Conservation (phyloP, 2,329 filamentous ascomycete species). For the Scytalidium lignicola region DNA sequence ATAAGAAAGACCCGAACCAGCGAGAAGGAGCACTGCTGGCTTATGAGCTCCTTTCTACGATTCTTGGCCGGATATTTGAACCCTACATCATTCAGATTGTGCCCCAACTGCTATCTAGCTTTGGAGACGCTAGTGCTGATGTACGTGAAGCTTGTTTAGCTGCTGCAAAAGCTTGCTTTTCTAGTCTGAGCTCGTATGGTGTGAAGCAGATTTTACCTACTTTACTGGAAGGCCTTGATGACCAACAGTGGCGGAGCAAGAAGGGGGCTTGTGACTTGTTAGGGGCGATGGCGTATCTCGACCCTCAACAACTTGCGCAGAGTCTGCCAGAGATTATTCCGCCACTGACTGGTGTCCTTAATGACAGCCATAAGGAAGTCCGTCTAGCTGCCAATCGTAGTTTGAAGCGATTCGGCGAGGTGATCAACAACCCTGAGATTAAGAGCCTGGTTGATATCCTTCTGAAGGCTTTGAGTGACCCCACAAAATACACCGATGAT, state of each 20-base stretch:
- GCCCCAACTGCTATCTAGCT: constrained; percentile 80
- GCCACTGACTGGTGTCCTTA: constrained; percentile 86
- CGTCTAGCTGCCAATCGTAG: constrained; percentile 87
- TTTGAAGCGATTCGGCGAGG: constrained; percentile 95
- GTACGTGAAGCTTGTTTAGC: constrained; percentile 91
- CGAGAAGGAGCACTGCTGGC: constrained; percentile 84
- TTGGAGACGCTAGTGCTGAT: constrained; percentile 82
- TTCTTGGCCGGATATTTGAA: constrained; percentile 86
- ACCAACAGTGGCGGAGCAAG: constrained; percentile 96
- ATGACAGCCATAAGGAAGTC: constrained; percentile 98
- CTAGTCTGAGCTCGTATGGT: constrained; percentile 87
- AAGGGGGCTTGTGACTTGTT: constrained; percentile 95
- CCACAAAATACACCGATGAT: constrained; percentile 94
- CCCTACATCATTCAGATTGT: constrained; percentile 96
- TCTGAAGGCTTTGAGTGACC: constrained; percentile 93
- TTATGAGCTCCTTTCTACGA: constrained; percentile 81
- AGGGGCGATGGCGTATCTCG: constrained; percentile 97
- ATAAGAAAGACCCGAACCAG: constrained; percentile 88
- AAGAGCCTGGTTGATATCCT: constrained; percentile 87
- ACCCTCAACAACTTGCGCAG: constrained; percentile 86
- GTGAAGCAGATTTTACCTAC: constrained; percentile 93
- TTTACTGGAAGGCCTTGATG: constrained; percentile 84
- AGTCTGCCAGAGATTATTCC: constrained; percentile 97
- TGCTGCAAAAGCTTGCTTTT: constrained; percentile 90
- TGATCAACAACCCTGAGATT: constrained; percentile 96